Evolutionary conservation across 352 stramenopile species (phyloP), one percentile per base, ranked within the genome.

Genomic region (Phytophthora foliorum): DNA sequence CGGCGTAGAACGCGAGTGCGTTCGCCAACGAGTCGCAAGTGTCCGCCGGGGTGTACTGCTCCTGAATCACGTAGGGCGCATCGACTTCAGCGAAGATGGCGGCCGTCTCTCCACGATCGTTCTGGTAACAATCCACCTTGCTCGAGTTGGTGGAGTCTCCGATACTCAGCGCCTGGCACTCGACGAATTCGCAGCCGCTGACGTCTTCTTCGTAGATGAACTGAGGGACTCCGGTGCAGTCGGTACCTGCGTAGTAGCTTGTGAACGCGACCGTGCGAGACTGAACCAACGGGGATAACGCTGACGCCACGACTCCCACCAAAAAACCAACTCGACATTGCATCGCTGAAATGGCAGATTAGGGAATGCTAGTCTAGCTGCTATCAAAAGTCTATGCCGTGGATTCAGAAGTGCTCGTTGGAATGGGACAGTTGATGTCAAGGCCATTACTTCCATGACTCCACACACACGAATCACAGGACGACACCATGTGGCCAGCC

Each of bases 161-260:
- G 13, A 65, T 53, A 16, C 14, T 55, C n/a, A 65, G n/a, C 0
- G 54, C 32, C 4, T 41, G 11, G 29, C 62, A 70, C 45, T 70
- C 62, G 3, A 42, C 14, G 55, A 65, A 70, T 14, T 65, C 45
- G 36, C 62, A 70, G 13, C 45, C 63, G 54, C 19, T 27, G 13
- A 69, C 62, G 27, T 65, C 62, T 13, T 70, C 55, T 49, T 70
- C 54, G 54, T 59, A 70, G 46, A 70, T 70, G 29, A 70, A 70
- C 25, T 64, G 53, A 1, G 62, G 62, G 10, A 57, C 65, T 13
- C 55, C 62, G 4, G 62, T 55, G 22, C 54, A 70, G 38, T 65
- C 46, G 9, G 48, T 17, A 6, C 41, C 19, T 48, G 17, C 62
- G 22, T 65, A 70, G 48, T 70, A 70, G n/a, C 55, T 70, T 14